Base-by-base conservation (phyloP, 805 yeast species). In the Candida odintsovae region DNA sequence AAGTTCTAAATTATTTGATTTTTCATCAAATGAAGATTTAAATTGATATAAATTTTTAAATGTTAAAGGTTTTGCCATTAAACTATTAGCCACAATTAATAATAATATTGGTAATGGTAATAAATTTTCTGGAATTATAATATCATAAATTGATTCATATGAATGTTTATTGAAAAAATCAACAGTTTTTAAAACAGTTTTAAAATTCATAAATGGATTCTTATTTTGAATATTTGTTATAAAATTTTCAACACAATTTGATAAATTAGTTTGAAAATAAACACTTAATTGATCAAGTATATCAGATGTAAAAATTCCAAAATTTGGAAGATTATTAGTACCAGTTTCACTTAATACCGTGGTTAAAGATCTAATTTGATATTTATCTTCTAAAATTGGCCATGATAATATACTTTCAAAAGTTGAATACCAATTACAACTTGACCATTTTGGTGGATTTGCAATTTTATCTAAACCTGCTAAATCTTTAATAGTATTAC, bases 381-480 rank as follows among this genome's bases (percentile, higher is more conserved):
- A 54, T 22, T 46, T 44, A 4, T 38, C 39, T 20, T 53, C 48
- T 21, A 53, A 51, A 4, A 53, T 40, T 10, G 56, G 57, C 62
- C 62, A 57, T 13, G 45, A 45, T 15, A 56, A 31, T 3, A 55
- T 41, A 5, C 52, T 50, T 31, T 56, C 60, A 6, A 47, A 46
- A 20, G 40, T 48, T 3, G 54, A 40, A 25, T 43, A 51, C 62
- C 62, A 57, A 28, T 50, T 53, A 38, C 52, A 52, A 36, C 54
- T 50, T 6, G 56, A 50, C 56, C 57, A 53, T 19, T 26, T 38
- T 4, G 53, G 58, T 2, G 53, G 45, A 19, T 20, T 19, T 3
- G 39, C 39, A 10, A 12, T 6, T 1, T 48, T 47, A 6, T 52
- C 46, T 42, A 54, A 36, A 5, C 38, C 41, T 1, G 49, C 31